Conservation (phyloP, 164 flowering plant genomes). For the Paratinospora sagittata region DNA sequence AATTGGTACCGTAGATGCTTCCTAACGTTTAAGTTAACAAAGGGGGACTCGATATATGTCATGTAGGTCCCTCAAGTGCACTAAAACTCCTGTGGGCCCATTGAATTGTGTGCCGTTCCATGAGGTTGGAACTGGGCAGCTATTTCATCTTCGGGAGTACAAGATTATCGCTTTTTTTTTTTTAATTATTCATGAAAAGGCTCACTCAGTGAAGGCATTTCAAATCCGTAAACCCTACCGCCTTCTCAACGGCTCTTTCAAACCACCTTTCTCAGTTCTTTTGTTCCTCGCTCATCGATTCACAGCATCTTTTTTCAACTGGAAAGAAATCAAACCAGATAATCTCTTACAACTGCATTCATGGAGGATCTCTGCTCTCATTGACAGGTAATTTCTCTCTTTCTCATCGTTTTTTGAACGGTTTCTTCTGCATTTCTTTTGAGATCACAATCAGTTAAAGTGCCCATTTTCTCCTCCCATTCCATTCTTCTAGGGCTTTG, state of each 20-base stretch:
- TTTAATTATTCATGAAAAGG: background rate
- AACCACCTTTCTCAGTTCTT: background rate
- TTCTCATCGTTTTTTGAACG: background rate
- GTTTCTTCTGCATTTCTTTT: background rate
- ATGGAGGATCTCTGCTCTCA: constrained; percentile 6
- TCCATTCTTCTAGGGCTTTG: background rate
- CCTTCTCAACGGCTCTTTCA: constrained; percentile 9
- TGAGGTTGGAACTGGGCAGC: background rate
- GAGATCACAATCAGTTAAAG: background rate
- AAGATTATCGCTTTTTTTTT: background rate
- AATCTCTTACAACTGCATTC: background rate
- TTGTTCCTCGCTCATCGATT: background rate
- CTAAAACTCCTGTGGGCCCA: background rate
- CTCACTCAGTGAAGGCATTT: background rate
- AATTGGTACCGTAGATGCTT: no score
- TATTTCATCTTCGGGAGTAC: background rate
- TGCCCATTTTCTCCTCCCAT: no score
- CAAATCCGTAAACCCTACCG: constrained; percentile 12
- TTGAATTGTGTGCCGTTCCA: background rate
- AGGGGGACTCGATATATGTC: no score
- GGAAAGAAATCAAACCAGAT: background rate
- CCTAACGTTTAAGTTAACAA: no score
- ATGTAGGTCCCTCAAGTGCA: no score
- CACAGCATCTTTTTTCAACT: background rate
- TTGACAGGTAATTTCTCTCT: background rate